Base-by-base conservation (phyloP, 1,284 basidiomycete species). In the Caloboletus inedulis region DNA sequence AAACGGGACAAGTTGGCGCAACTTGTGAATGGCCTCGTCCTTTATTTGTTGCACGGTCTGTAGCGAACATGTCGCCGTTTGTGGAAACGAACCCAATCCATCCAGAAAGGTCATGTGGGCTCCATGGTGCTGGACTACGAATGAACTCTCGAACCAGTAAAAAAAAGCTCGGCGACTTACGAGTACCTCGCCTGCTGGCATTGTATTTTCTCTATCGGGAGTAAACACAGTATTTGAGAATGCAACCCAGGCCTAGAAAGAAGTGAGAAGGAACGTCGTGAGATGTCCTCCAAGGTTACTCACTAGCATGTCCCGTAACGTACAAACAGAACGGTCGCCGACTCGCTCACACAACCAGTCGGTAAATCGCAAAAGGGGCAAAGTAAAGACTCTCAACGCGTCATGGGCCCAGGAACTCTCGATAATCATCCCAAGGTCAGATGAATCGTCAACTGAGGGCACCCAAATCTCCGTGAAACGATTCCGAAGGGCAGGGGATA, bases 391-490 rank as follows among this genome's bases (percentile, higher is more conserved):
- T 39, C 71, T 72, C 47, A 97, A 71, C n/a, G 65, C 62, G 1
- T 80, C 75, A 53, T 81, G 69, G 46, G 74, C 73, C 91, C 94
- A 97, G 16, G 85, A 79, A 49, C 77, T 81, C 16, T 78, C 72
- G 47, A 98, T 78, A 61, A 99, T 98, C 62, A 90, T 79, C 51
- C 84, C 75, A 23, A 97, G 73, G 68, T 99, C 97, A 6, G 68
- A 68, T 27, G 85, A 78, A 55, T 87, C 79, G 53, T 92, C 85
- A 36, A 99, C 82, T 13, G 88, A 77, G 3, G 97, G 96, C 0
- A 99, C 97, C 95, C 95, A 99, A 40, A 99, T 97, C 69, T 99
- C 97, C 10, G 97, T 99, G 73, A 99, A 99, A 14, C 97, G 87
- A 73, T 99, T 99, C 25, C 97, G 84, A 42, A 99, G 77, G 0